These are phyloP conservation scores for Ogataea glucozyma DNA, from an alignment of 805 yeast species.

Conservation along the genomic window DNA sequence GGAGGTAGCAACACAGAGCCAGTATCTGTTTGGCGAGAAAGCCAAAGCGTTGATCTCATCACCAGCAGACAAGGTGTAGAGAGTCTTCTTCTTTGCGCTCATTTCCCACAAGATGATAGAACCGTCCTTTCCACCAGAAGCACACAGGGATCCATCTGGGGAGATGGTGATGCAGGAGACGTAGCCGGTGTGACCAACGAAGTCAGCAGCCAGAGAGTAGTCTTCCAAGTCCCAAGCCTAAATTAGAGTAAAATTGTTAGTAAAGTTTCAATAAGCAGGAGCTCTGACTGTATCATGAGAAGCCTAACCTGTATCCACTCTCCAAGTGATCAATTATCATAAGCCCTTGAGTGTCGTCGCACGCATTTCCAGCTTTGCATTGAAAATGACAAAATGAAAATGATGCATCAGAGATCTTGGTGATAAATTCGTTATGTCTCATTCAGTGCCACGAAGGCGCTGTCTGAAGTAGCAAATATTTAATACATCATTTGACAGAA, in stretches of 20 bases:
- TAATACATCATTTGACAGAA: conserved; percentile 61
- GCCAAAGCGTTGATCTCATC: conserved; percentile 98
- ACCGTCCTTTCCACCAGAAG: conserved; percentile 99
- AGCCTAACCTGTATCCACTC: too few relatives aligned
- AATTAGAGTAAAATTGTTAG: conserved; percentile 23
- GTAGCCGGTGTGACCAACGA: conserved; percentile 99
- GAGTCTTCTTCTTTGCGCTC: conserved; percentile 68
- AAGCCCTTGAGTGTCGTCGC: not conserved
- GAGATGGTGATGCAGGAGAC: conserved; percentile 95
- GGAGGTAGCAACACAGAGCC: conserved; percentile 99
- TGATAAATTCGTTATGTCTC: conserved; percentile 87
- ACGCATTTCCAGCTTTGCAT: not conserved
- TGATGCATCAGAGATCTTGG: conserved; percentile 95
- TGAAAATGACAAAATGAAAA: conserved; percentile 1
- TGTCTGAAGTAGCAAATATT: conserved; percentile 99
- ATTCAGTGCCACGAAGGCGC: conserved; percentile 61
- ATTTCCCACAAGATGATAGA: conserved; percentile 97
- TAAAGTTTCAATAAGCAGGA: conserved; percentile 8
- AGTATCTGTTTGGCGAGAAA: conserved; percentile 99
- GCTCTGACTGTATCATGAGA: not conserved
- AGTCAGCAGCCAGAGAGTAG: conserved; percentile 81
- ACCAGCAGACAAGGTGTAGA: conserved; percentile 92
- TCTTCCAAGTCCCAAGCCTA: conserved; percentile 94
- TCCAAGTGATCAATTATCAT: too few relatives aligned
- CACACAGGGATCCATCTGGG: conserved; percentile 99